Evolutionary conservation across 2,329 filamentous ascomycete species (phyloP), one percentile per base, ranked within the genome.

Genomic region (Teratosphaeria viscida): DNA sequence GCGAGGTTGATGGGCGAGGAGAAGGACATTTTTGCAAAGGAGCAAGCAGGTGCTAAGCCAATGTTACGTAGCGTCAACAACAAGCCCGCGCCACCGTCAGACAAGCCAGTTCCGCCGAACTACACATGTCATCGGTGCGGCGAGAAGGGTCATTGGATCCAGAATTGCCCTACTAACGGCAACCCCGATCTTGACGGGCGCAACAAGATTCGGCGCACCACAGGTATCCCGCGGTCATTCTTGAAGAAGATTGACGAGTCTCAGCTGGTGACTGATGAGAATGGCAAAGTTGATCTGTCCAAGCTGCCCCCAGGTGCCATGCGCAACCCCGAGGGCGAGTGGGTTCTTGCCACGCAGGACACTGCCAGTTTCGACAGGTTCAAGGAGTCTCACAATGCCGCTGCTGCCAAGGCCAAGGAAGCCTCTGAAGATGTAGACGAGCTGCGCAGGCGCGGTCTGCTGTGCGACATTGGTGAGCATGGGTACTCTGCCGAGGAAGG

Each of bases 61-160:
- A 58, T 62, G 34, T 56, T 64, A 54, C 66, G 65, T 62, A 72
- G 76, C 66, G 66, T 69, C 59, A 73, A 70, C 62, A 70, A 73
- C 55, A 94, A 94, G 71, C 81, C 84, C 3, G 80, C 82, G 60
- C 89, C 89, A 64, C 88, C 95, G 32, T 94, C 94, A 3, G 92
- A 95, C 67, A 92, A 96, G 70, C 90, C 94, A 54, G 92, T 94
- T 2, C 94, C 94, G 1, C 88, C 89, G 57, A 92, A 92, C 57
- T 99, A 99, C 74, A 87, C 96, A 62, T 99, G 94, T 77, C 96
- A 96, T 73, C 87, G 94, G 56, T 99, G 94, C 75, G 89, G 91
- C 62, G 88, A 96, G 74, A 96, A 96, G 77, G 94, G 82, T 80
- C 94, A 99, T 74, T 99, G 92, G 92, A 99, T 99, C 63, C 92